Evolutionary conservation across 1,284 basidiomycete genomes (phyloP), one percentile per base, ranked within the genome.

Genomic region (Gomphus bonarii): DNA sequence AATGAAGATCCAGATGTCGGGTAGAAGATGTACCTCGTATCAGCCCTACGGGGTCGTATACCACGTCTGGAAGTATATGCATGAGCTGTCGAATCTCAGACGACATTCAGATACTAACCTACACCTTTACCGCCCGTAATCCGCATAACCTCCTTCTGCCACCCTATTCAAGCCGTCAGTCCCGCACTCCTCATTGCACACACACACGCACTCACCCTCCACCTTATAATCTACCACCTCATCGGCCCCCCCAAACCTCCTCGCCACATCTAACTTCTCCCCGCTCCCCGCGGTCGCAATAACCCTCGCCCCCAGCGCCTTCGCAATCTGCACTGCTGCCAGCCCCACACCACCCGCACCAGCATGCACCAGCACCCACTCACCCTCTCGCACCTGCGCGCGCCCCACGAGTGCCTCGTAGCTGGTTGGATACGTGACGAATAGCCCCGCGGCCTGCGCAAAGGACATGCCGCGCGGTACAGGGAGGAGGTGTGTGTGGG

Each of bases 271-370:
- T 16, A 88, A 72, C 66, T 91, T 91, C 47, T 73, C 69, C 28
- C 75, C 73, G 11, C 87, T 85, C 33, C 88, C 81, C 20, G 85
- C 86, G 0, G 87, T 88, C 1, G 85, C 88, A 63, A 91, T 90
- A 14, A 91, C 88, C 65, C 79, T 86, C 40, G 85, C 88, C 33
- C 88, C 88, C 55, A 67, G 57, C 3, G 65, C 67, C 78, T 95
- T 95, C 16, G 91, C 93, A 54, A 95, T 76, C 67, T 97, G 94
- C 14, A 92, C 84, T 3, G 94, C 94, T 8, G 85, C 84, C 51
- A 97, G 83, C 0, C 95, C 95, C 3, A 99, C 94, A 28, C 95
- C 95, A 11, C 91, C 91, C 1, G 90, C 91, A n/a, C 88, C 88
- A 10, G 90, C 92, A 54, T 87, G 88, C 6, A 95, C 84, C 14